These are phyloP conservation scores for Aspergillus heteromorphus DNA, from an alignment of 495 filamentous ascomycete species.

Conservation along the genomic window DNA sequence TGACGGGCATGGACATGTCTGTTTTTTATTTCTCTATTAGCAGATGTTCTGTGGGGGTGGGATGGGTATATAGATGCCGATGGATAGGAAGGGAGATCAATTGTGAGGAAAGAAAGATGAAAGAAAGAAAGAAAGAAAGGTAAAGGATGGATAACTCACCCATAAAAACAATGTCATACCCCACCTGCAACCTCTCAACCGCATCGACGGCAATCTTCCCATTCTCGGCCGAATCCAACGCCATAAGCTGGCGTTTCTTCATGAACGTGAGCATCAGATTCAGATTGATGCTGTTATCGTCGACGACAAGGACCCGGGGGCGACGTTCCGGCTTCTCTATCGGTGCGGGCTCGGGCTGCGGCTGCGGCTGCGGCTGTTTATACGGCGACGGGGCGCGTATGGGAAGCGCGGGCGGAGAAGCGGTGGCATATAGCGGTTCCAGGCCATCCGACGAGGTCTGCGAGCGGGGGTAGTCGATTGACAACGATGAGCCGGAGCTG, in stretches of 20 bases:
- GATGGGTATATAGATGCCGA: no score
- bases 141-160: conserved; percentile 22
- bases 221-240: conserved; percentile 44
- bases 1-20: conserved; percentile 75
- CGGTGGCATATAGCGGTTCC: conserved; percentile 2
- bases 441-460: neutral
- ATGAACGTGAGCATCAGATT: conserved; percentile 61
- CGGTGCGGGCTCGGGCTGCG: no score
- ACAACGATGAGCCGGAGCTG: conserved; percentile 6
- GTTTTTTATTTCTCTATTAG: conserved; percentile 12
- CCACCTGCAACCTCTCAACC: conserved; percentile 33
- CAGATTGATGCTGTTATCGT: conserved; percentile 73
- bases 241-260: conserved; percentile 39
- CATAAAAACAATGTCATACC: conserved; percentile 56
- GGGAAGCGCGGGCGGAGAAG: conserved; percentile 3
- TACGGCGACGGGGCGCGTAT: conserved; percentile 4
- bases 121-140: neutral
- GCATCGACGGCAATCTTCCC: conserved; percentile 49
- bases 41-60: no score
- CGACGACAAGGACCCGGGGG: conserved; percentile 55
- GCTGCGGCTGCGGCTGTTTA: no score
- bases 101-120: no score
- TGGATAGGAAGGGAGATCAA: no score
- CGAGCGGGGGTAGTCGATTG: conserved; percentile 7
- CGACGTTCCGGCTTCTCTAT: neutral